Evolutionary conservation across 768 basidiomycete species (phyloP).

Genomic region (Lactarius trivialis): DNA sequence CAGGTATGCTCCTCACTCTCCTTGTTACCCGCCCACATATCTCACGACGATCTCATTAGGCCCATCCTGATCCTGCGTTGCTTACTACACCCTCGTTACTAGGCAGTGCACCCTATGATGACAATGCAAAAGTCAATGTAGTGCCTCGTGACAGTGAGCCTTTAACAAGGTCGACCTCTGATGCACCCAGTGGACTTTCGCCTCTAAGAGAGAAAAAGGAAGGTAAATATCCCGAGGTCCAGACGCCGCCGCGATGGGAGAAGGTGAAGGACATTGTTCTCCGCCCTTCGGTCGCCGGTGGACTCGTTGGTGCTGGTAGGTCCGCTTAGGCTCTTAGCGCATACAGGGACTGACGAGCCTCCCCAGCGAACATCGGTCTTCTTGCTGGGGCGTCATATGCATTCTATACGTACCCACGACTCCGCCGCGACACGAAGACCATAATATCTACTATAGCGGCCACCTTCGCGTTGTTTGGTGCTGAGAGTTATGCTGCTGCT

Average conservation of each 20-base stretch:
- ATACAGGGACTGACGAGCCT: neutral
- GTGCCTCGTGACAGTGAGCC: constrained; percentile 36
- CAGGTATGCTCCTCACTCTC: neutral
- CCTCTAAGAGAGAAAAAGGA: neutral
- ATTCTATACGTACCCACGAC: constrained; percentile 54
- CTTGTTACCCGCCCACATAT: constrained; percentile 11
- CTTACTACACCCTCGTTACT: constrained; percentile 43
- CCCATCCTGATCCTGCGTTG: constrained; percentile 58
- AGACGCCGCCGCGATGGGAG: constrained; percentile 48
- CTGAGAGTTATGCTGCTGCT: constrained; percentile 55
- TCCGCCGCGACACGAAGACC: constrained; percentile 50
- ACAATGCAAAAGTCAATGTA: constrained; percentile 49
- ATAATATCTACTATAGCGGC: constrained; percentile 49
- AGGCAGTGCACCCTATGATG: constrained; percentile 35
- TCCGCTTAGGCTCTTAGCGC: constrained; percentile 14
- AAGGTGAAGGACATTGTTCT: constrained; percentile 48
- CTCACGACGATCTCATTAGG: constrained; percentile 31
- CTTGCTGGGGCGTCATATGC: constrained; percentile 54
- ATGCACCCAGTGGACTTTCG: neutral
- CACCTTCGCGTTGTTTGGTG: constrained; percentile 49
- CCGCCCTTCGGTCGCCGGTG: constrained; percentile 64
- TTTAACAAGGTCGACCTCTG: constrained; percentile 36
- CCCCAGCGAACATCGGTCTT: constrained; percentile 63
- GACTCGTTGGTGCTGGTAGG: constrained; percentile 62
- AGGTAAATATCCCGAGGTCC: constrained; percentile 38